Conservation (phyloP, 1,139 yeast genomes). For the Williopsis jadinii region DNA sequence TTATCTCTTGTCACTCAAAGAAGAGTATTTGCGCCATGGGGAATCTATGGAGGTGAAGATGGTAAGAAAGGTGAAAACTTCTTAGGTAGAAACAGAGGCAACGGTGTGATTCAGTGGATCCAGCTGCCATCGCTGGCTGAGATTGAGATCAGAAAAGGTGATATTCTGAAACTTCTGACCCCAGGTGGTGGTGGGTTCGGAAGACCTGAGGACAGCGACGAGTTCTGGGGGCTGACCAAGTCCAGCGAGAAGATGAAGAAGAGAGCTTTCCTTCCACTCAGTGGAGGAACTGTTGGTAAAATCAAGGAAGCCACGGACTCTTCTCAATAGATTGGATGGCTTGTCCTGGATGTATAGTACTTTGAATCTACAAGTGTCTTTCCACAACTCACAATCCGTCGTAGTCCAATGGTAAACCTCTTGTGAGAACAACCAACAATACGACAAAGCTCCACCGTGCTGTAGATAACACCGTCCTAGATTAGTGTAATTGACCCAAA, state of each 20-base stretch:
- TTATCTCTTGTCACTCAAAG: slow-evolving; percentile 26
- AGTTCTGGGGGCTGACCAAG: slow-evolving; percentile 21
- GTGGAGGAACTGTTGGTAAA: slow-evolving; percentile 27
- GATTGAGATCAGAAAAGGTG: slow-evolving; percentile 32
- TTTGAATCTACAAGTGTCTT: too few species aligned
- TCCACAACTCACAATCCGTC: too few species aligned
- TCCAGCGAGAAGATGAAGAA: slow-evolving; percentile 2
- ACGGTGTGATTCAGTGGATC: slow-evolving; percentile 24
- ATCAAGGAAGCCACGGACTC: slow-evolving; percentile 23
- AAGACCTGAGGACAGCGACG: slow-evolving; percentile 17
- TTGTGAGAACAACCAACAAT: too few species aligned
- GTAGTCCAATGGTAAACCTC: too few species aligned
- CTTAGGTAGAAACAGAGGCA: slow-evolving; percentile 24
- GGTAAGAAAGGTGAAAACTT: slow-evolving; percentile 25
- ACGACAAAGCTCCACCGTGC: too few species aligned
- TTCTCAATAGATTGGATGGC: slow-evolving; percentile 22
- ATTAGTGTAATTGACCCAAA: too few species aligned
- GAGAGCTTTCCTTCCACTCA: slow-evolving; percentile 18
- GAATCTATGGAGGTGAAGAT: slow-evolving; percentile 25
- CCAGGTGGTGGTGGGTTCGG: slow-evolving; percentile 51
- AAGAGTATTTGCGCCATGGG: slow-evolving; percentile 27
- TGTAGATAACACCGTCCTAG: too few species aligned
- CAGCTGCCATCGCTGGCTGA: slow-evolving; percentile 24
- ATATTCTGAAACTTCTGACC: slow-evolving; percentile 35
- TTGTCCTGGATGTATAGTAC: not conserved